phyloP scores from a whole-genome alignment of 2,329 filamentous ascomycete species.

The Colletotrichum tropicale region DNA sequence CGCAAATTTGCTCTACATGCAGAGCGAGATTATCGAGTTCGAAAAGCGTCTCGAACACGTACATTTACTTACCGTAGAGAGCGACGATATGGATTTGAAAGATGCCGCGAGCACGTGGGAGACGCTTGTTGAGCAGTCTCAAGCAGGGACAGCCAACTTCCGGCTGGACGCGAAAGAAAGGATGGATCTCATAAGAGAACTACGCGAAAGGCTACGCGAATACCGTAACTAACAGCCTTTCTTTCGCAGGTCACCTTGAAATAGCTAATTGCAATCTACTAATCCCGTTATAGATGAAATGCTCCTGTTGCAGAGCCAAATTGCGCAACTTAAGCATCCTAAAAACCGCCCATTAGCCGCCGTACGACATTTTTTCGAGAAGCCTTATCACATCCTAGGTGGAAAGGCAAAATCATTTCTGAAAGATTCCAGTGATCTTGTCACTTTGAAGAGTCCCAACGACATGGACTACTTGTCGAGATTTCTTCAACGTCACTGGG shows the following conservation, averaged over 20 bases:
- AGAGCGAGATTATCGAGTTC: not conserved
- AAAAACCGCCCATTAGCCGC: not conserved
- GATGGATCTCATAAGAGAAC: not conserved
- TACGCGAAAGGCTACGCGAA: not conserved
- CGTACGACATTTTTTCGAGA: not conserved
- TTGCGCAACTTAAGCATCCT: not conserved
- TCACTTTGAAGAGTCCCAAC: rapidly evolving
- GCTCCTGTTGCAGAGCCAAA: not conserved
- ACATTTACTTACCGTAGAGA: not conserved
- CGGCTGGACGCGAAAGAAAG: not conserved
- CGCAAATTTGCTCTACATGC: slow-evolving; percentile 3
- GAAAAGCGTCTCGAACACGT: not conserved
- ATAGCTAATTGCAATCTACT: not conserved
- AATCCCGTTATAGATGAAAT: not conserved
- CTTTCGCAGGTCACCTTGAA: no score
- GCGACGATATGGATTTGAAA: not conserved
- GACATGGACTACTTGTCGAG: rapidly evolving
- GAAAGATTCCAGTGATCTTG: rapidly evolving
- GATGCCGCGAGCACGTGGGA: not conserved
- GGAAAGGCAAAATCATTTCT: not conserved
- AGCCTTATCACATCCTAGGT: not conserved
- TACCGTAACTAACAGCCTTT: not conserved
- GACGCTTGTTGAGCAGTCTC: not conserved
- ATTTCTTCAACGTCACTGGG: not conserved
- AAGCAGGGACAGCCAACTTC: rapidly evolving